Percentiles rank a stretch among this genome's conserved stretches.
These are phyloP conservation scores for Pleurotus salmoneostramineus DNA, from an alignment of 768 basidiomycete genomes.

Conservation along the genomic window DNA sequence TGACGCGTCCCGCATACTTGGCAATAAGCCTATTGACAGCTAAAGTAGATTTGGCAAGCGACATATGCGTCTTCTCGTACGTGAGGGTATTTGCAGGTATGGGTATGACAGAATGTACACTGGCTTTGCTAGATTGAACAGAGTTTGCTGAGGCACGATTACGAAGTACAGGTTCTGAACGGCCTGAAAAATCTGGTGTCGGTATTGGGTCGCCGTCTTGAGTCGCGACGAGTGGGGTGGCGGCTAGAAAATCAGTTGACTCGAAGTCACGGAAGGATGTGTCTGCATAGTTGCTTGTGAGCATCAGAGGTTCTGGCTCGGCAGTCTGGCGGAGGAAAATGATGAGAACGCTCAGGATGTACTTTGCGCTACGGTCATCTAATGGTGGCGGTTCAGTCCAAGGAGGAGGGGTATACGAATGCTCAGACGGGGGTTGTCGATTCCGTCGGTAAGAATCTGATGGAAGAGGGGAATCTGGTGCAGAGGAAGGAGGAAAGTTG, in stretches of 20 bases:
- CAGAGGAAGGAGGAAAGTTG: conserved; percentile 27
- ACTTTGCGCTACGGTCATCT: conserved; percentile 79
- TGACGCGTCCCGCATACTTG: conserved; percentile 72
- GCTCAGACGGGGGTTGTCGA: conserved; percentile 40
- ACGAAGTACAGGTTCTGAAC: conserved; percentile 23
- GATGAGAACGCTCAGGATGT: conserved; percentile 79
- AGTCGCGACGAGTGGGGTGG: conserved; percentile 10
- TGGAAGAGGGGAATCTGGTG: conserved; percentile 34
- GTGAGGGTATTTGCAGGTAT: conserved; percentile 31
- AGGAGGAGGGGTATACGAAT: conserved; percentile 33
- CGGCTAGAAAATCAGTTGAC: conserved; percentile 28
- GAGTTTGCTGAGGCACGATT: conserved; percentile 39
- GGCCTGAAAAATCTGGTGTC: conserved; percentile 7
- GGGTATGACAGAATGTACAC: conserved; percentile 36
- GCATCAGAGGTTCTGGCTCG: conserved; percentile 49
- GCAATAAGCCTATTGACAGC: conserved; percentile 61
- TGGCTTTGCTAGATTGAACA: conserved; percentile 30
- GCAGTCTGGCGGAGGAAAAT: conserved; percentile 76
- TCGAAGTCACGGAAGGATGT: conserved; percentile 73
- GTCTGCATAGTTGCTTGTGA: conserved; percentile 57
- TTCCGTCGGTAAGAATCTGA: conserved; percentile 23
- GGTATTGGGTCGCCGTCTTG: conserved; percentile 11
- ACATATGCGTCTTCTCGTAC: conserved; percentile 64
- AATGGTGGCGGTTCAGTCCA: conserved; percentile 68
- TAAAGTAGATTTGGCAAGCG: conserved; percentile 48